Evolutionary conservation across 495 filamentous ascomycete species (phyloP).

Genomic region (Chaetomium fimeti): DNA sequence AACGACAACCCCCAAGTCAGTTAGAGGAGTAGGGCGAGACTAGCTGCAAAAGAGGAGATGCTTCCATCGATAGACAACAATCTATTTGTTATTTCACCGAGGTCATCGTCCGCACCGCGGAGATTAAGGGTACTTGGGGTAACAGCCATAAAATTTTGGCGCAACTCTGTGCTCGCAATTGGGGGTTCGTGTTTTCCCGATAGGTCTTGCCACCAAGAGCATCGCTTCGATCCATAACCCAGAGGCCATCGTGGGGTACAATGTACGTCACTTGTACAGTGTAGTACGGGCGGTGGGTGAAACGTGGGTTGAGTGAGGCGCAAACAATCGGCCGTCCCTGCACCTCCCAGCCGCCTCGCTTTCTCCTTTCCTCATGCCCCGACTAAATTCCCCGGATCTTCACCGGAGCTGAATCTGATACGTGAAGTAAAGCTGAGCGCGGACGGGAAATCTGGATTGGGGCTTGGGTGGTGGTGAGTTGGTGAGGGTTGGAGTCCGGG

Average conservation of each 20-base stretch:
- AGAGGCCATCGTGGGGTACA: background rate
- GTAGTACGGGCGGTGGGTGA: background rate
- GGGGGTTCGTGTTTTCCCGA: slow-evolving; percentile 13
- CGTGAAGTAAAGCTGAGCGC: background rate
- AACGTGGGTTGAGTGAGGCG: background rate
- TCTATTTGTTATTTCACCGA: slow-evolving; percentile 23
- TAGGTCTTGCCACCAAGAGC: background rate
- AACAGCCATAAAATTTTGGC: slow-evolving; percentile 21
- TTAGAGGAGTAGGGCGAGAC: background rate
- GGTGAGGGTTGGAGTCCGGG: background rate
- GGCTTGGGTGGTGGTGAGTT: background rate
- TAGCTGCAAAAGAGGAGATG: background rate
- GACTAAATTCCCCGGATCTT: too few species aligned
- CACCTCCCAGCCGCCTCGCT: background rate
- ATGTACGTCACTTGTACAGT: slow-evolving; percentile 9
- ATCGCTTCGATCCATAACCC: background rate
- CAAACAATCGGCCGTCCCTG: background rate
- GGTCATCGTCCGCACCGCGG: background rate
- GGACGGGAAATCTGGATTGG: background rate
- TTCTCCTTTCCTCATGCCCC: background rate
- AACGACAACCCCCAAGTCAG: background rate
- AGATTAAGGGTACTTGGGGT: slow-evolving; percentile 33
- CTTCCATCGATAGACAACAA: too few species aligned
- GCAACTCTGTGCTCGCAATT: slow-evolving; percentile 14
- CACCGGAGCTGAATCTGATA: background rate